These are phyloP conservation scores for Clavariopsis aquatica DNA, from an alignment of 495 filamentous ascomycete genomes.

Conservation along the genomic window DNA sequence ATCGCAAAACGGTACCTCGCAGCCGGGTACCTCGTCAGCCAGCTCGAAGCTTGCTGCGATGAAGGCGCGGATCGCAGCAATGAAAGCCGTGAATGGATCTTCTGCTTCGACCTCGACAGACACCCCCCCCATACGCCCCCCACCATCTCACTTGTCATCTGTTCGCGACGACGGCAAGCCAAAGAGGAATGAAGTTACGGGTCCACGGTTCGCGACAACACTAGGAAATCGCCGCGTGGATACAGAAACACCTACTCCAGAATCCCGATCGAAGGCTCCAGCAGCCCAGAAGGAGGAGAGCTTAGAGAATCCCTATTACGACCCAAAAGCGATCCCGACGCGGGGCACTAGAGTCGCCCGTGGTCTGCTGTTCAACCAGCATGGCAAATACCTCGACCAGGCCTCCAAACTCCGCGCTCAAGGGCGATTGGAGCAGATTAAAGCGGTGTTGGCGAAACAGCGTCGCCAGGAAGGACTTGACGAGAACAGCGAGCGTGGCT, in stretches of 20 bases:
- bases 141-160: constrained; percentile 36
- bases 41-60: constrained; percentile 61
- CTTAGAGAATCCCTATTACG: constrained; percentile 85
- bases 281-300: constrained; percentile 58
- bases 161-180: constrained; percentile 51
- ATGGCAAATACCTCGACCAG: constrained; percentile 95
- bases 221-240: constrained; percentile 56
- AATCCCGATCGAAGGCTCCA: constrained; percentile 39
- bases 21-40: constrained; percentile 31
- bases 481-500: constrained; percentile 89
- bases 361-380: constrained; percentile 87
- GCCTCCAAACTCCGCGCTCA: constrained; percentile 84
- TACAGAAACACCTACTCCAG: constrained; percentile 52
- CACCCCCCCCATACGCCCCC: constrained; percentile 34
- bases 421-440: constrained; percentile 83
- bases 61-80: constrained; percentile 79
- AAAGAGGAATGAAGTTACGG: constrained; percentile 5
- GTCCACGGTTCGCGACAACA: constrained; percentile 49
- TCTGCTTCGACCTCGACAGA: constrained; percentile 37
- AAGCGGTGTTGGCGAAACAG: constrained; percentile 83
- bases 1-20: constrained; percentile 48
- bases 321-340: constrained; percentile 63
- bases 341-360: constrained; percentile 63
- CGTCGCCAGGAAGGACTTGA: constrained; percentile 85
- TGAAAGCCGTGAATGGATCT: constrained; percentile 50